Percentiles rank a stretch among this genome's conserved stretches.
Conservation (phyloP, 257 asterid genomes). For the Primulina eburnea region DNA sequence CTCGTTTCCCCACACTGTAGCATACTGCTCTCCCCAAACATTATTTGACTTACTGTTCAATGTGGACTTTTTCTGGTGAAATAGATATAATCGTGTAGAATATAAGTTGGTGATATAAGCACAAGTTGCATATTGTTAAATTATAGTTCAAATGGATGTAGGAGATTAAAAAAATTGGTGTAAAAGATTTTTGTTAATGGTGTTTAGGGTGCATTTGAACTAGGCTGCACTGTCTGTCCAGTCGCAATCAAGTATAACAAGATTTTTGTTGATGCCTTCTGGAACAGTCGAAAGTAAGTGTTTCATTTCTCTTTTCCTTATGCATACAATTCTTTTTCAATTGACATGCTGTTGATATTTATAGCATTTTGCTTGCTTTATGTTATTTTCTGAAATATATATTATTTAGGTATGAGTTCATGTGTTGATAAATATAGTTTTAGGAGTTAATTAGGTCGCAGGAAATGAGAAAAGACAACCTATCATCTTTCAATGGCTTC, state of each 20-base stretch:
- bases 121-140: neutral
- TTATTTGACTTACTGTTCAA: neutral
- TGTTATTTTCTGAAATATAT: neutral
- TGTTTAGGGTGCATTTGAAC: conserved; percentile 93
- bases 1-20: neutral
- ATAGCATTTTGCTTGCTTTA: neutral
- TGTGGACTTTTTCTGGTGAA: neutral
- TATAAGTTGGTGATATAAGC: neutral
- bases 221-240: conserved; percentile 93
- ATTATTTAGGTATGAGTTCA: neutral
- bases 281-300: conserved; percentile 89
- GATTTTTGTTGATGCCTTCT: conserved; percentile 95
- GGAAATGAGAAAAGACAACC: neutral
- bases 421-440: neutral
- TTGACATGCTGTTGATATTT: neutral
- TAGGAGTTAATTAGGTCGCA: neutral
- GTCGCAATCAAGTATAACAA: conserved; percentile 94
- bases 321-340: neutral
- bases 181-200: conserved; percentile 21
- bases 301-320: conserved; percentile 1
- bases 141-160: conserved; percentile 2
- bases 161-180: neutral
- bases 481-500: neutral
- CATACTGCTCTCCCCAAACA: neutral
- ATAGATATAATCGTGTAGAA: neutral